Evolutionary conservation across 495 filamentous ascomycete species (phyloP).

Genomic region (Oidiodendron maius): DNA sequence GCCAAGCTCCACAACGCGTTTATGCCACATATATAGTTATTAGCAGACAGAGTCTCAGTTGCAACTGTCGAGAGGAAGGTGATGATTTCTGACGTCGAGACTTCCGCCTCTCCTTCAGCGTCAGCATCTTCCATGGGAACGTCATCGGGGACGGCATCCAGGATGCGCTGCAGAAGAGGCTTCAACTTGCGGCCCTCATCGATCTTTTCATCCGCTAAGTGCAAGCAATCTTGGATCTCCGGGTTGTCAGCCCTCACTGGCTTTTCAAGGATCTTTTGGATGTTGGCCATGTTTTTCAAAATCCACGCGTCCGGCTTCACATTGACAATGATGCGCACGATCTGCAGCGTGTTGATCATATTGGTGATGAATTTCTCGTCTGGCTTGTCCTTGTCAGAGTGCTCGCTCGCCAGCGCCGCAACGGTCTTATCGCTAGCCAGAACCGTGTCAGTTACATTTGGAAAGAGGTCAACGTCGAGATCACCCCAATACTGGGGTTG

Average conservation of each 20-base stretch:
- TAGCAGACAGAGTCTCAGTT: constrained; percentile 71
- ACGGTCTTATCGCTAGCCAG: constrained; percentile 64
- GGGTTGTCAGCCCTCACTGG: constrained; percentile 77
- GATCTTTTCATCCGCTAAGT: constrained; percentile 58
- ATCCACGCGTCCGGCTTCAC: constrained; percentile 89
- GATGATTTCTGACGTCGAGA: constrained; percentile 70
- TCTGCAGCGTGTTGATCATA: constrained; percentile 87
- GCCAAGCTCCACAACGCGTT: constrained; percentile 89
- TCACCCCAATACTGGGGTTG: constrained; percentile 89
- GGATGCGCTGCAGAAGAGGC: constrained; percentile 71
- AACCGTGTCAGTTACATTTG: constrained; percentile 80
- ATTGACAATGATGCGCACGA: constrained; percentile 80
- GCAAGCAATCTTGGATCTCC: constrained; percentile 87
- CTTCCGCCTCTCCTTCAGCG: constrained; percentile 70
- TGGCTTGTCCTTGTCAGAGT: constrained; percentile 75
- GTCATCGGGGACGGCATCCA: constrained; percentile 87
- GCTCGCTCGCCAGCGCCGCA: constrained; percentile 52
- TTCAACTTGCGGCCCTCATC: constrained; percentile 54
- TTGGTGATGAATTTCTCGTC: constrained; percentile 74
- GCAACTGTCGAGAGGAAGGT: constrained; percentile 75
- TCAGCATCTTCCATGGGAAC: constrained; percentile 84
- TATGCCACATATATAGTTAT: constrained; percentile 77
- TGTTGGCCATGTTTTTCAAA: constrained; percentile 58
- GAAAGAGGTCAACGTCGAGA: constrained; percentile 83
- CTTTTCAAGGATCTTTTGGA: constrained; percentile 91